Evolutionary conservation across 371 early-diverging fungal genomes (phyloP).

Genomic region (Circinella umbellata): DNA sequence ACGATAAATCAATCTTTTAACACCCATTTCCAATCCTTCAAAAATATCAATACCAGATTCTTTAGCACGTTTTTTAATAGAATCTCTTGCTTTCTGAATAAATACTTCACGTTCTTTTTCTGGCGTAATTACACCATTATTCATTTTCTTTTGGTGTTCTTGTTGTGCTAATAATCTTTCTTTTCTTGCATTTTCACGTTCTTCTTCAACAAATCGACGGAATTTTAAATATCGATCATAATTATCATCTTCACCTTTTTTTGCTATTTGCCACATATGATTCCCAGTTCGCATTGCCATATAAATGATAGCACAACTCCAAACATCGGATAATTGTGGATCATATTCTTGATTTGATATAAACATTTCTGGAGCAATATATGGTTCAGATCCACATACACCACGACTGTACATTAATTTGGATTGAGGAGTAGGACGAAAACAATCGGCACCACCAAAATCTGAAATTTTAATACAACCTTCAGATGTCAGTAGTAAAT

Average conservation of each 20-base stretch:
- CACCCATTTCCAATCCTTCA: conserved; percentile 50
- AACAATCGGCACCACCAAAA: conserved; percentile 72
- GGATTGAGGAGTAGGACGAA: conserved; percentile 38
- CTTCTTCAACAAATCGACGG: conserved; percentile 43
- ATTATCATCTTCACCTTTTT: conserved; percentile 26
- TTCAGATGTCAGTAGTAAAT: conserved; percentile 71
- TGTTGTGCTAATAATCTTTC: conserved; percentile 15
- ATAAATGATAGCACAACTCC: conserved; percentile 46
- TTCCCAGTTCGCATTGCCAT: conserved; percentile 41
- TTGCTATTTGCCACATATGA: conserved; percentile 43
- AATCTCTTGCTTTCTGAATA: conserved; percentile 35
- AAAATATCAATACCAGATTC: conserved; percentile 45
- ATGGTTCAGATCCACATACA: conserved; percentile 64
- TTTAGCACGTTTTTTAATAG: conserved; percentile 35
- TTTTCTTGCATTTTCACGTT: conserved; percentile 34
- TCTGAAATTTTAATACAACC: conserved; percentile 90
- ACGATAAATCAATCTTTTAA: conserved; percentile 62
- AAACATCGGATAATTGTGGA: conserved; percentile 43
- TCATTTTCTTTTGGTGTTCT: background rate
- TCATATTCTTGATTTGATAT: conserved; percentile 29
- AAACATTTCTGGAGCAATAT: conserved; percentile 62
- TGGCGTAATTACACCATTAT: background rate
- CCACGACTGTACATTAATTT: conserved; percentile 38
- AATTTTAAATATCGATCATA: conserved; percentile 36
- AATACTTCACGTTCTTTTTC: conserved; percentile 10